Conservation (phyloP, 139 green algal genomes). For the Spirogloea muscicola region DNA sequence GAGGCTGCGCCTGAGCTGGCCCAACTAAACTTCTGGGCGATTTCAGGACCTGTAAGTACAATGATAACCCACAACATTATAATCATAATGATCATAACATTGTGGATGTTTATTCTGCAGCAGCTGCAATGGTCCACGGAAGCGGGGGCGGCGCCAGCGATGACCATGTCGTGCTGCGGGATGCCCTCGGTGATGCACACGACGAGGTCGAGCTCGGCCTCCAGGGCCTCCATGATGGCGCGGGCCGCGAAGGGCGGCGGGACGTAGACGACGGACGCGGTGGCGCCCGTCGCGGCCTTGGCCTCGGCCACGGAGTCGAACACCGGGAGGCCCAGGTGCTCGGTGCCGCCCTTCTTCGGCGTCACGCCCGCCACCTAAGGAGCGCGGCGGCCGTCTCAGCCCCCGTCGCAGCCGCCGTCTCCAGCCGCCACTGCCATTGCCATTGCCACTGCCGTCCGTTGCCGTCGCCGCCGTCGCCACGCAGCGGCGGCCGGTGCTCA, state of each 20-base stretch:
- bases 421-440: no score
- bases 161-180: constrained; percentile 95
- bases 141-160: no score
- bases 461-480: no score
- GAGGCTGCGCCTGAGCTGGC: not conserved
- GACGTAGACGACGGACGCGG: constrained; percentile 91
- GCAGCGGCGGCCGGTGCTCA: no score
- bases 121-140: no score
- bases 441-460: no score
- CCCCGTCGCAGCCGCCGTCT: no score
- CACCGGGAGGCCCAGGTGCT: constrained; percentile 89
- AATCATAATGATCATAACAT: no score
- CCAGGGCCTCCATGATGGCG: constrained; percentile 86
- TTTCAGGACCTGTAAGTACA: no score
- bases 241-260: constrained; percentile 84
- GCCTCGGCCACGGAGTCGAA: constrained; percentile 87
- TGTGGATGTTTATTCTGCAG: no score
- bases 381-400: no score
- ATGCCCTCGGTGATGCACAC: constrained; percentile 99
- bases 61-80: no score
- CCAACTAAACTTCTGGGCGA: not conserved
- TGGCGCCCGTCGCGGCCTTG: constrained; percentile 62
- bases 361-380: constrained; percentile 88
- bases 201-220: constrained; percentile 88
- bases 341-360: constrained; percentile 91